A percentile compares a stretch with the other conserved stretches of the same genome.
Evolutionary conservation across 176 grass and related monocot species (phyloP).

Genomic region (Oryza longistaminata): DNA sequence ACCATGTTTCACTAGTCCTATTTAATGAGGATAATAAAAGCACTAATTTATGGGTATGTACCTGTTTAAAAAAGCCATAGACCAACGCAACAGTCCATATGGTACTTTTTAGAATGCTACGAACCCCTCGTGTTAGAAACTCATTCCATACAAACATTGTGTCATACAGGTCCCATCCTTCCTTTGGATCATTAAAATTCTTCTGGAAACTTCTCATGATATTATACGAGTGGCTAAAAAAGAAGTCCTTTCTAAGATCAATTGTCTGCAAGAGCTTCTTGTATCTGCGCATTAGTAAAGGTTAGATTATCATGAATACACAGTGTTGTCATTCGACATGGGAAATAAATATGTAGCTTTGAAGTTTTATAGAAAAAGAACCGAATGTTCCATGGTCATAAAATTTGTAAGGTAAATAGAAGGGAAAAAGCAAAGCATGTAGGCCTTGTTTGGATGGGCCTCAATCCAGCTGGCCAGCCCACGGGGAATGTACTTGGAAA

Average conservation of each 20-base stretch:
- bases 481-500: background rate
- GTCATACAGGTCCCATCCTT: slow-evolving; percentile 65
- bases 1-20: slow-evolving; percentile 21
- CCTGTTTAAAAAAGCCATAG: slow-evolving; percentile 98
- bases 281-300: slow-evolving; percentile 61
- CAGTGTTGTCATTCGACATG: background rate
- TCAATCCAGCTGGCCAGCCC: background rate
- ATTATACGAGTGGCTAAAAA: slow-evolving; percentile 90
- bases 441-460: background rate
- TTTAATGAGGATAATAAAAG: background rate
- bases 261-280: slow-evolving; percentile 86
- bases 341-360: slow-evolving; percentile 11
- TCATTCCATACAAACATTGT: slow-evolving; percentile 99
- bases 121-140: slow-evolving; percentile 71
- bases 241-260: slow-evolving; percentile 97
- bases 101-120: slow-evolving; percentile 54
- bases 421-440: background rate
- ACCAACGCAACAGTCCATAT: slow-evolving; percentile 88
- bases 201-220: slow-evolving; percentile 93
- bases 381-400: background rate
- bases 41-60: slow-evolving; percentile 36
- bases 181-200: slow-evolving; percentile 64
- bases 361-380: background rate
- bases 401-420: background rate
- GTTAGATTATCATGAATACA: slow-evolving; percentile 26